Conservation (phyloP, 176 grass and related monocot species). For the Triticum dicoccoides region DNA sequence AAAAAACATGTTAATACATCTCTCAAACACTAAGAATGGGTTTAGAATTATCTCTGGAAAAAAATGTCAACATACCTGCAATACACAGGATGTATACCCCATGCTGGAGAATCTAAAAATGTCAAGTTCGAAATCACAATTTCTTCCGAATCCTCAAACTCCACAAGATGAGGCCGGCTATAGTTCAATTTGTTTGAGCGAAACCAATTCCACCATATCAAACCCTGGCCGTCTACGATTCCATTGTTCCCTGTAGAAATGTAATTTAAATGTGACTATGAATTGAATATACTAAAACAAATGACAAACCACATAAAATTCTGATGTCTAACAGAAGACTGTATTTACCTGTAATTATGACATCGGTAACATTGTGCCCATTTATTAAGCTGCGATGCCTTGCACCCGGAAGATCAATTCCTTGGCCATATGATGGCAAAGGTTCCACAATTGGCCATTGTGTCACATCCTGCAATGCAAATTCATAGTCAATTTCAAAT, state of each 20-base stretch:
- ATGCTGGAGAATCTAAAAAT: constrained; percentile 78
- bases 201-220: constrained; percentile 87
- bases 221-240: constrained; percentile 75
- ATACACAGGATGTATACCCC: constrained; percentile 86
- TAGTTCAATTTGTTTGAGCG: constrained; percentile 60
- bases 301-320: neutral
- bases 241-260: constrained; percentile 57
- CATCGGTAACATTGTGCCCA: constrained; percentile 67
- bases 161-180: constrained; percentile 90
- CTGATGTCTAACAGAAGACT: neutral
- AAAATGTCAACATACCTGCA: constrained; percentile 48
- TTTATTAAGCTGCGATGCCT: constrained; percentile 85
- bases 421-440: constrained; percentile 82
- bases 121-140: constrained; percentile 71
- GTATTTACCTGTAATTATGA: constrained; percentile 71
- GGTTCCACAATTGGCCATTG: constrained; percentile 77
- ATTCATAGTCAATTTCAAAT: neutral
- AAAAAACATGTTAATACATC: neutral
- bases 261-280: neutral
- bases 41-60: neutral
- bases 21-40: constrained; percentile 18
- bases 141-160: constrained; percentile 65
- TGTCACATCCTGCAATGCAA: constrained; percentile 51
- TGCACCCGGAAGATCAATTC: constrained; percentile 66
- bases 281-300: neutral